Conservation (phyloP, 805 yeast species). For the Starmerella floris region DNA sequence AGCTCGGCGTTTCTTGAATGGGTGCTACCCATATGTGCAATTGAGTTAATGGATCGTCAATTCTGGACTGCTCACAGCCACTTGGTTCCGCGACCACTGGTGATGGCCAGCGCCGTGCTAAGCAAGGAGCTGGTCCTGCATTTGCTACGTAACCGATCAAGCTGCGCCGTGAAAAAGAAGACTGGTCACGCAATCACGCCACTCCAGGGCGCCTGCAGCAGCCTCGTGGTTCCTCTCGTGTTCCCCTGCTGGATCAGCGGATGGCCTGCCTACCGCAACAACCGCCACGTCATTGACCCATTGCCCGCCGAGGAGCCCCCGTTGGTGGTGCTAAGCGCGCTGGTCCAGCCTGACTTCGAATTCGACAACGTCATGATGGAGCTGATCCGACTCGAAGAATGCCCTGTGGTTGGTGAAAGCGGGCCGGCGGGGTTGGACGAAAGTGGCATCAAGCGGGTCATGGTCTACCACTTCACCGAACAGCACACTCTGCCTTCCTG, state of each 20-base stretch:
- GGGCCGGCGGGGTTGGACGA: conserved; percentile 8
- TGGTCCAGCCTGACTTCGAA: conserved; percentile 22
- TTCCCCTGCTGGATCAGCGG: conserved; percentile 15
- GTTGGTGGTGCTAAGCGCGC: conserved; percentile 14
- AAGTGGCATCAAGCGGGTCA: conserved; percentile 6
- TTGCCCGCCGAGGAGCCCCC: conserved; percentile 9
- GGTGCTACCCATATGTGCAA: no score
- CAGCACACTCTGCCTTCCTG: neutral
- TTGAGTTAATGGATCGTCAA: conserved; percentile 6
- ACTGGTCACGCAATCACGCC: conserved; percentile 16
- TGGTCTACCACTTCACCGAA: conserved; percentile 7
- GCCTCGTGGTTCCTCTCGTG: conserved; percentile 17
- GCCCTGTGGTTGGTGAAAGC: conserved; percentile 3
- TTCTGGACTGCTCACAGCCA: conserved; percentile 12
- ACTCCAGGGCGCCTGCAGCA: conserved; percentile 16
- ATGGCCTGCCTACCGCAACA: conserved; percentile 5
- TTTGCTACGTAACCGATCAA: conserved; percentile 11
- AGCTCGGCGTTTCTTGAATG: no score
- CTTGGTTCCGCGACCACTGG: conserved; percentile 6
- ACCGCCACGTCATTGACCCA: conserved; percentile 9
- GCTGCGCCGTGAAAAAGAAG: conserved; percentile 10
- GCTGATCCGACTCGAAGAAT: conserved; percentile 6
- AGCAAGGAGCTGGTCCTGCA: conserved; percentile 9
- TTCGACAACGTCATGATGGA: conserved; percentile 14
- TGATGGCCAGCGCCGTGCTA: conserved; percentile 5